Base-by-base conservation (phyloP, 345 rosid genomes). In the Camelina laxa region DNA sequence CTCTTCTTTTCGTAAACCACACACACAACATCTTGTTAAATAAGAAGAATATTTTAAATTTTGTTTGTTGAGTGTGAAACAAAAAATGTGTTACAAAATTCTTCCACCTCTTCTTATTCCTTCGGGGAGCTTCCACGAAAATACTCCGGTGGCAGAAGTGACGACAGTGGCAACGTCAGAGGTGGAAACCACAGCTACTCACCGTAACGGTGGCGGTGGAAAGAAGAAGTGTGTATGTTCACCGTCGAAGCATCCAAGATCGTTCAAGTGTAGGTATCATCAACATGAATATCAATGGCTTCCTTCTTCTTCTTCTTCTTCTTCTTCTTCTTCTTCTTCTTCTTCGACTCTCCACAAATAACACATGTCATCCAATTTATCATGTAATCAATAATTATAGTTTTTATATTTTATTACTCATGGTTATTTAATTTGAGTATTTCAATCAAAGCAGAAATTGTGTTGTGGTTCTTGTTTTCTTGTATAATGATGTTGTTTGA, bases 181-280 rank as follows among this genome's bases (percentile, higher is more conserved):
- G 44, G 84, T 58, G 57, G 57, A 12, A 71, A 14, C 62, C 45
- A 44, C 59, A 64, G 73, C 1, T 5, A 55, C 17, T 74, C 64
- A 41, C 9, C 49, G 59, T 54, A 59, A 42, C 48, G 79, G 73
- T 4, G 84, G 33, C 49, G 65, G 82, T 41, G 63, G 74, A 33
- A 75, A 50, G 58, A 85, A 80, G 85, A 51, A 19, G 75, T 91
- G 96, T 31, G 44, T 85, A 5, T 93, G 96, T 76, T 91, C 96
- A 7, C 96, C 96, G 5, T 84, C 93, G 6, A 81, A 24, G 75
- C 98, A 93, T 57, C 90, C 92, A 0, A 87, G 98, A 20, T 90
- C 98, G 7, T 90, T 92, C 76, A 75, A 88, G 79, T 90, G 95
- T 81, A 83, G 97, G 86, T 79, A 79, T 62, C 97, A 93, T 73